Evolutionary conservation across 768 basidiomycete genomes (phyloP), one percentile per base, ranked within the genome.

Genomic region (Leucogyrophana mollusca): DNA sequence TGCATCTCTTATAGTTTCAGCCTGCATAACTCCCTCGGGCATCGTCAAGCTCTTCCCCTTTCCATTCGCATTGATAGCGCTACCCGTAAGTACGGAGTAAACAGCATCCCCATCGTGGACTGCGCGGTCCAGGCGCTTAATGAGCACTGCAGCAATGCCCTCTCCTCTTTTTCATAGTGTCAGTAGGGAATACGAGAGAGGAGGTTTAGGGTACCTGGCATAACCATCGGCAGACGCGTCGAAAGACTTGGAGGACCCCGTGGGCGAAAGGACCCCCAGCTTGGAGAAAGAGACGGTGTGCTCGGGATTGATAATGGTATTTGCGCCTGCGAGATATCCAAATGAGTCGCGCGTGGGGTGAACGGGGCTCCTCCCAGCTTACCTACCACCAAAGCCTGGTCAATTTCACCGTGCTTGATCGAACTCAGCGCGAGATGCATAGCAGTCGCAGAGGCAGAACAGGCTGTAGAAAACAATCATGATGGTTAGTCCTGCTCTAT

Each of bases 71-170:
- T 68, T 66, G 55, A 70, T 58, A 1, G 69, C 54, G 22, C 57
- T 59, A 21, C 67, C 66, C 22, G 54, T 58, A 39, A 69, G 54
- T 17, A 62, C 48, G 4, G 57, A 51, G 46, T 68, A 66, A 10
- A 70, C 55, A 2, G 49, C 51, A 44, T 70, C 67, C 1, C 60
- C 57, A 18, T 69, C 68, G 10, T 39, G 51, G 2, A 60, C 27
- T 2, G 66, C 66, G 33, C 56, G 53, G 27, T 70, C 67, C 9
- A 65, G 56, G 3, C 64, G 58, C 37, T 69, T 69, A 51, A 69
- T 52, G 13, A 69, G 58, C 4, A 69, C 60, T 18, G 61, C 69
- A 1, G 62, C 54, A 4, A 56, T 51, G 10, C 62, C 62, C 45
- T 66, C 65, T 0, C 56, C 56, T 27, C 40, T 48, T 18, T 10